Conservation (phyloP, 129 eudicot species). For the Tagetes erecta region DNA sequence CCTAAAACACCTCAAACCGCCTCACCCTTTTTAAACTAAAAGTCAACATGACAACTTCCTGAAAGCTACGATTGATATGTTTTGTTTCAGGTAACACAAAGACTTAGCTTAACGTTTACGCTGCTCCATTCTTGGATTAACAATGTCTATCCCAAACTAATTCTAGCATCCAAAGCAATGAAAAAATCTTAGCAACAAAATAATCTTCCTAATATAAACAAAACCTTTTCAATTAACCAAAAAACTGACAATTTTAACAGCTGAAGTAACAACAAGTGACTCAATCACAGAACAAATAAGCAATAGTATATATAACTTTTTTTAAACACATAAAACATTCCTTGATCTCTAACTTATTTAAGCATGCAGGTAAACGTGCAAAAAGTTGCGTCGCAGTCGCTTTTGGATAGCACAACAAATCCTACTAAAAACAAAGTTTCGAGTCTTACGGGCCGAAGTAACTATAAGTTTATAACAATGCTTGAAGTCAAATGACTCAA, state of each 20-base stretch:
- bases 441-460: too few species aligned
- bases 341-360: too few species aligned
- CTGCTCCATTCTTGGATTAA: background rate
- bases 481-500: background rate
- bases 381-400: too few species aligned
- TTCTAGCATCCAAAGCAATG: background rate
- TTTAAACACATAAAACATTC: too few species aligned
- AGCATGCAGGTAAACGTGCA: too few species aligned
- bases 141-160: background rate
- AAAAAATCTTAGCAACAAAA: background rate
- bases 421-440: too few species aligned
- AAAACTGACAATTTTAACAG: background rate
- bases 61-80: background rate
- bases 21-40: too few species aligned
- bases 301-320: background rate
- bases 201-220: background rate
- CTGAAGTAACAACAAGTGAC: background rate
- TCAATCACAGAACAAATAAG: background rate
- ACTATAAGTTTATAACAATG: too few species aligned
- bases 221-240: background rate
- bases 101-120: background rate
- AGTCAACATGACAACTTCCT: background rate
- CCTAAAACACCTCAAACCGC: too few species aligned
- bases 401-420: too few species aligned
- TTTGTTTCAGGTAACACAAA: background rate